Evolutionary conservation across 345 rosid species (phyloP), one percentile per base, ranked within the genome.

Genomic region (Populus euphratica): DNA sequence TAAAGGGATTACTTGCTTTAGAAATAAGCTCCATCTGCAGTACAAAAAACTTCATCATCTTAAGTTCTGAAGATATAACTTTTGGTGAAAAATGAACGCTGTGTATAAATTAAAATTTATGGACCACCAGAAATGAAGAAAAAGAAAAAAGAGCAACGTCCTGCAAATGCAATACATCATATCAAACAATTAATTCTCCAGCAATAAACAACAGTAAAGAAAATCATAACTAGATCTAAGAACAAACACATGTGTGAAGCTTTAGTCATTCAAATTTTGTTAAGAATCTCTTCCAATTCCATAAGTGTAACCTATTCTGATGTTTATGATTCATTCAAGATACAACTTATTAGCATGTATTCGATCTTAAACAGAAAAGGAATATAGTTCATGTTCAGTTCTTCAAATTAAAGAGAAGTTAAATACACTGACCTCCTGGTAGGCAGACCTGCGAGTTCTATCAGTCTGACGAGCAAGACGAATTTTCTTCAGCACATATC

Each of bases 381-480:
- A 61, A 9, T 9, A 9, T 20, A 21, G 11, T 5, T 67, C 70
- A 67, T 27, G 35, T 17, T 67, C 8, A 35, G 18, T 10, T 29
- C n/a, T 27, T 66, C 43, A 67, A 67, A 31, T 47, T 47, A 16
- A 47, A 12, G 17, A 47, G 52, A 67, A 6, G 20, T 35, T 29
- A 73, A 70, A 70, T 21, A n/a, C 4, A 78, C 80, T 39, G 80
- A 92, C 99, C 98, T 96, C 99, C 83, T 92, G 99, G 79, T 91
- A 96, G 68, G 99, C 99, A 66, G 99, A 96, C 86, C 98, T 89
- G 44, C 98, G 90, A 12, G 93, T 86, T 83, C 99, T 87, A 78
- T 93, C 99, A 79, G 97, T 93, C 82, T 96, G 98, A 49, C 99
- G 92, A 61, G 99, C 99, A 79, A 96, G 94, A 74, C 99, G 94